Conservation (phyloP, 805 yeast genomes). For the Wickerhamiella bombiphila region DNA sequence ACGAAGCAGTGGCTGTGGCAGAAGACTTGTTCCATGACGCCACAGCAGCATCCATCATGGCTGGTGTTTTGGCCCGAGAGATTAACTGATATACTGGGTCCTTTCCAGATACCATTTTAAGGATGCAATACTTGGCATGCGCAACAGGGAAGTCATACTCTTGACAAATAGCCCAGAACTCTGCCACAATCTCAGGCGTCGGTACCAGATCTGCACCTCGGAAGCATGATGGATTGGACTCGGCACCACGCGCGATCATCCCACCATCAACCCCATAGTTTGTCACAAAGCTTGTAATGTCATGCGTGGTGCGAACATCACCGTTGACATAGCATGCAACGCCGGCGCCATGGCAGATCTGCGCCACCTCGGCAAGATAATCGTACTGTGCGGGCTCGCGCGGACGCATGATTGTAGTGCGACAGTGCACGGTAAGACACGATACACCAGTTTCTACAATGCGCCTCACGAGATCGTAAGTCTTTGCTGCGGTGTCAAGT, state of each 20-base stretch:
- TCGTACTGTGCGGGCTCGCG: conserved; percentile 68
- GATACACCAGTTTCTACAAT: conserved; percentile 66
- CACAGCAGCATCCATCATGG: conserved; percentile 15
- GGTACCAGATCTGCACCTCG: conserved; percentile 26
- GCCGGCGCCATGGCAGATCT: conserved; percentile 43
- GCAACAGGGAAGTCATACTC: conserved; percentile 47
- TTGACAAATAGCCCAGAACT: conserved; percentile 41
- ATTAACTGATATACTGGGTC: conserved; percentile 42
- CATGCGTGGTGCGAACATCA: conserved; percentile 40
- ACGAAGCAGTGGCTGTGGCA: too few species aligned
- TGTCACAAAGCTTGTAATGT: conserved; percentile 37
- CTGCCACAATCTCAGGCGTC: conserved; percentile 42
- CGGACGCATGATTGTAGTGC: conserved; percentile 72
- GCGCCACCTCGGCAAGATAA: conserved; percentile 46
- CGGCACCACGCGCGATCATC: conserved; percentile 90
- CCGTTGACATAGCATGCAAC: conserved; percentile 79
- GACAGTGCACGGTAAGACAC: conserved; percentile 81
- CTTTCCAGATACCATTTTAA: conserved; percentile 69
- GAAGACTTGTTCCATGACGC: too few species aligned
- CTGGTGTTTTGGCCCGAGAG: conserved; percentile 39
- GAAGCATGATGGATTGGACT: conserved; percentile 72
- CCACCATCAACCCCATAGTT: conserved; percentile 56
- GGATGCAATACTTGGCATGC: conserved; percentile 69
- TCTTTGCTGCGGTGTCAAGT: conserved; percentile 45
- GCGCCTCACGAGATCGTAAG: conserved; percentile 43